These are phyloP conservation scores for Pilatotrama ljubarskyi DNA, from an alignment of 768 basidiomycete genomes.

Conservation along the genomic window DNA sequence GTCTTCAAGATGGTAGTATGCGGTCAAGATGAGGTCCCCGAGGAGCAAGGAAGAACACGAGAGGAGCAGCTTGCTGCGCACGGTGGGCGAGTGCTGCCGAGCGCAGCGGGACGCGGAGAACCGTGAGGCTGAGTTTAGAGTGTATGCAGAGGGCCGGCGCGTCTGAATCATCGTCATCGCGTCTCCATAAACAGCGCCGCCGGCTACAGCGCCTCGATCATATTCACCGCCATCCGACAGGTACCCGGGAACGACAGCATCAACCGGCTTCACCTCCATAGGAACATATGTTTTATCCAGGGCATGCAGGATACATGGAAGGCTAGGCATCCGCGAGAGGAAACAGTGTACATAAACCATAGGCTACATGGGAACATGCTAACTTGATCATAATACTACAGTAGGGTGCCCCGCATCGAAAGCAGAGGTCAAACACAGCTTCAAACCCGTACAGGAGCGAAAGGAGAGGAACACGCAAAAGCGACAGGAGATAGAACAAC, in stretches of 20 bases:
- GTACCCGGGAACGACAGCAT: background rate
- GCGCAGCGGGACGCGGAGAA: background rate
- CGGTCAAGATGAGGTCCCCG: background rate
- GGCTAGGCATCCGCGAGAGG: background rate
- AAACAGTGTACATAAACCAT: background rate
- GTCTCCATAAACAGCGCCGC: constrained; percentile 7
- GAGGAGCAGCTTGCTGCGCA: constrained; percentile 11
- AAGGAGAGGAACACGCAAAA: background rate
- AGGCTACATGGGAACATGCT: background rate
- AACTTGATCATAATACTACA: background rate
- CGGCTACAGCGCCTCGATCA: constrained; percentile 8
- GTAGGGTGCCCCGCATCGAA: background rate
- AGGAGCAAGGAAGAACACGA: background rate
- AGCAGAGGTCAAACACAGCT: background rate
- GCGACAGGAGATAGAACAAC: background rate
- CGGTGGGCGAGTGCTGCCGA: background rate
- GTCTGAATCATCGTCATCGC: constrained; percentile 2
- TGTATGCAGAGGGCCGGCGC: background rate
- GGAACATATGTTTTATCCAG: too few relatives aligned
- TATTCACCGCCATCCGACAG: background rate
- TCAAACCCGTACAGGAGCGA: too few relatives aligned
- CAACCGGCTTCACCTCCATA: too few relatives aligned
- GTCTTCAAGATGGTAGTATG: background rate
- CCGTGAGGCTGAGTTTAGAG: background rate
- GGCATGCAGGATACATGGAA: background rate